phyloP scores from a whole-genome alignment of 257 asterid genomes.

The Rehmannia glutinosa region DNA sequence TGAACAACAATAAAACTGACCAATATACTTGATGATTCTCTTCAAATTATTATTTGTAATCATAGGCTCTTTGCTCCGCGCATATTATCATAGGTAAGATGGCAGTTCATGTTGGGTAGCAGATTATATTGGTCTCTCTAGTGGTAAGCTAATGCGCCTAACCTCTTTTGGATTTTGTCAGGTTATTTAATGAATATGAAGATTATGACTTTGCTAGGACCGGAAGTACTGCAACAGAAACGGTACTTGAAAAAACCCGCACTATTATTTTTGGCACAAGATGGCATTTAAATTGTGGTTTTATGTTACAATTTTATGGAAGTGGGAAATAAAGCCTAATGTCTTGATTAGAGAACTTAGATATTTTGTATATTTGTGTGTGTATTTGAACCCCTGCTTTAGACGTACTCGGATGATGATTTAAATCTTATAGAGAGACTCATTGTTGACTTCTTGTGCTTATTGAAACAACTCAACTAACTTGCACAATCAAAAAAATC shows the following conservation, averaged over 20 bases:
- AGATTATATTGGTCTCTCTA: not conserved
- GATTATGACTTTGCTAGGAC: slow-evolving; percentile 92
- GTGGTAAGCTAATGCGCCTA: not conserved
- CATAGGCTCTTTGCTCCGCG: too few relatives aligned
- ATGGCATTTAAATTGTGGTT: not conserved
- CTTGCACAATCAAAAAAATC: too few relatives aligned
- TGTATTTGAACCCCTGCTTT: too few relatives aligned
- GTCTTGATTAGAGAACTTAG: not conserved
- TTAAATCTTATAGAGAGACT: too few relatives aligned
- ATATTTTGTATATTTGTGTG: not conserved
- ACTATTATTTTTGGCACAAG: not conserved
- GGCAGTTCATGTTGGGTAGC: too few relatives aligned
- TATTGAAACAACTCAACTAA: too few relatives aligned
- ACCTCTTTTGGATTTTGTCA: slow-evolving; percentile 19
- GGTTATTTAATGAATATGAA: slow-evolving; percentile 70
- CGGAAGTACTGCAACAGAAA: slow-evolving; percentile 68
- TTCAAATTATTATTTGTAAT: too few relatives aligned
- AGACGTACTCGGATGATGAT: too few relatives aligned
- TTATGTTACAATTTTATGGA: not conserved
- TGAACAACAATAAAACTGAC: too few relatives aligned
- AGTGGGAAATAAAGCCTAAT: not conserved
- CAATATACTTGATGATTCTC: too few relatives aligned
- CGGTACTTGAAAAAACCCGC: slow-evolving; percentile 35
- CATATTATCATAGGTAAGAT: too few relatives aligned
- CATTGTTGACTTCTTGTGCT: too few relatives aligned